Conservation (phyloP, 495 filamentous ascomycete genomes). For the Daldinia loculata region DNA sequence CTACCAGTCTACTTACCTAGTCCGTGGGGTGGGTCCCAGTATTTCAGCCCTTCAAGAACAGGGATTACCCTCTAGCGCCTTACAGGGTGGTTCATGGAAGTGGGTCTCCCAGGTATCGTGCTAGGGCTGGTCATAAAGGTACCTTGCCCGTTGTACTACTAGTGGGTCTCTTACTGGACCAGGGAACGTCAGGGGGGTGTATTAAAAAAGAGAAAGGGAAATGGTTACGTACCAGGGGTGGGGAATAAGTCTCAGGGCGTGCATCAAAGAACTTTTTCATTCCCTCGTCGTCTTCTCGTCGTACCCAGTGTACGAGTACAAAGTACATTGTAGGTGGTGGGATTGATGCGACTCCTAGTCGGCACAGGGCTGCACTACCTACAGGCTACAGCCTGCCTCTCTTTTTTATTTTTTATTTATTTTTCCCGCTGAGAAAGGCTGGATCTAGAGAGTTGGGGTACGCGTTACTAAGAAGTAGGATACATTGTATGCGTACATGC, state of each 20-base stretch:
- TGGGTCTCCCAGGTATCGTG: conserved; percentile 13
- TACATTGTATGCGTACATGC: not conserved
- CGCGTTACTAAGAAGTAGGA: not conserved
- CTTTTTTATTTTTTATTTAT: not conserved
- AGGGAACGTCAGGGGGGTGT: conserved; percentile 14
- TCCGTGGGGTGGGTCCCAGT: conserved; percentile 18
- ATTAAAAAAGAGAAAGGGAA: conserved; percentile 10
- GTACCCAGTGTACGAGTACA: not conserved
- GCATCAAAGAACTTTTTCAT: not conserved
- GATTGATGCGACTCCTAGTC: conserved; percentile 34
- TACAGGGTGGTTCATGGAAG: conserved; percentile 1
- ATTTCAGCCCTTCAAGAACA: conserved; percentile 28
- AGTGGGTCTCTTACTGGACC: conserved; percentile 12
- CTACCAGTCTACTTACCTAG: conserved; percentile 28
- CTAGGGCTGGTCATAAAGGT: conserved; percentile 12
- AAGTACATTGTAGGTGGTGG: conserved; percentile 1
- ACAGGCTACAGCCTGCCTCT: conserved; percentile 5
- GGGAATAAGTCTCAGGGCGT: conserved; percentile 13
- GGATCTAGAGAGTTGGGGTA: conserved; percentile 1
- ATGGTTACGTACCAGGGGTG: conserved; percentile 24
- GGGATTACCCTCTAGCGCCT: conserved; percentile 23
- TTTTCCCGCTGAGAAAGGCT: not conserved
- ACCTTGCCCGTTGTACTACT: conserved; percentile 18
- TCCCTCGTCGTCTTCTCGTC: not conserved
- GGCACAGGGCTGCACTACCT: conserved; percentile 40